Evolutionary conservation across 2,329 filamentous ascomycete species (phyloP).

Genomic region (Fusarium sp.): DNA sequence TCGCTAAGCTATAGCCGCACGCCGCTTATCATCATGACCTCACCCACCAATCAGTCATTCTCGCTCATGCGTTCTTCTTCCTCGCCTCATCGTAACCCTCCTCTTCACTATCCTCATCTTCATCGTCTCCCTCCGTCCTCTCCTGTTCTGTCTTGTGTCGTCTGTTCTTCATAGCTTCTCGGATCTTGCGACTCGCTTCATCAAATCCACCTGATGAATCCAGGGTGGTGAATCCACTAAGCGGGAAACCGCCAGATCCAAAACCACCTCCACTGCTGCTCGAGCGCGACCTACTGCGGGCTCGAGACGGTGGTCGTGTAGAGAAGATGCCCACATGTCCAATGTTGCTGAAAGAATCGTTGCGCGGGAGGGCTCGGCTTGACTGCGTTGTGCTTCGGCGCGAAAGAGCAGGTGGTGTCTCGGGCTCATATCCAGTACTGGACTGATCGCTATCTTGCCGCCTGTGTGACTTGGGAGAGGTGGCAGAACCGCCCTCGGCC

Average conservation of each 20-base stretch:
- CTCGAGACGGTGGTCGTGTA: constrained; percentile 86
- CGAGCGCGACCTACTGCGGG: constrained; percentile 76
- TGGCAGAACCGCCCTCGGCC: constrained; percentile 50
- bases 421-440: constrained; percentile 54
- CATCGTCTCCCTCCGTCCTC: constrained; percentile 52
- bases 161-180: constrained; percentile 81
- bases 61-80: constrained; percentile 56
- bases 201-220: constrained; percentile 80
- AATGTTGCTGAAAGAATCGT: constrained; percentile 94
- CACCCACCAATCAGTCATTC: background rate
- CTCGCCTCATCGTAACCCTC: constrained; percentile 59
- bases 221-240: constrained; percentile 77
- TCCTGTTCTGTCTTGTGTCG: constrained; percentile 66
- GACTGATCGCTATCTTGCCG: constrained; percentile 66
- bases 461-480: constrained; percentile 45
- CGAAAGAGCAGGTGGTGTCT: constrained; percentile 57
- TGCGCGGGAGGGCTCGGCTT: constrained; percentile 75
- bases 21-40: background rate
- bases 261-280: constrained; percentile 75
- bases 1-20: constrained; percentile 22
- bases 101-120: constrained; percentile 59
- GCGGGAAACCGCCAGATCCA: constrained; percentile 71
- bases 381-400: constrained; percentile 67
- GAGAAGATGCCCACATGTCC: constrained; percentile 91
- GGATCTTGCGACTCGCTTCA: constrained; percentile 85